Percentiles rank a stretch among this genome's conserved stretches.
Evolutionary conservation across 1,284 basidiomycete species (phyloP).

Genomic region (Malassezia vespertilionis): DNA sequence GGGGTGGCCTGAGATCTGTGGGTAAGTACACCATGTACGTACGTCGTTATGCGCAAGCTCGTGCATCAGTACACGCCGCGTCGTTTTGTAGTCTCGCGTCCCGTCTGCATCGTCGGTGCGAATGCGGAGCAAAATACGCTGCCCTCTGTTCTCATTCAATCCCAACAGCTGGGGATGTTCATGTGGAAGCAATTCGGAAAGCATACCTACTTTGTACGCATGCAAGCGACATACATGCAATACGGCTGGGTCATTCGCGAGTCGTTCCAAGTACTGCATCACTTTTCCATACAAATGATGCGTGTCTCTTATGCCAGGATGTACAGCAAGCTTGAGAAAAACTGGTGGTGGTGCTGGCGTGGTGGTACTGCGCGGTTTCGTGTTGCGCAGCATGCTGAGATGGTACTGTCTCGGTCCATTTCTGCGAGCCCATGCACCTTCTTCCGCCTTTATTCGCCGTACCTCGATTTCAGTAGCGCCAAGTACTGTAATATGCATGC

Average conservation of each 20-base stretch:
- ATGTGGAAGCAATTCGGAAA: conserved; percentile 39
- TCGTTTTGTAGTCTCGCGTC: conserved; percentile 36
- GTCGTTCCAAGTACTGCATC: conserved; percentile 21
- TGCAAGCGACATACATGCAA: conserved; percentile 36
- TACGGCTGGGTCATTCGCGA: conserved; percentile 30
- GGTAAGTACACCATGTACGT: neutral
- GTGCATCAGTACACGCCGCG: conserved; percentile 34
- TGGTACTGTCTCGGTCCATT: conserved; percentile 29
- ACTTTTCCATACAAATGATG: conserved; percentile 21
- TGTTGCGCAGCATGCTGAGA: conserved; percentile 30
- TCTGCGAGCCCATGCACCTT: conserved; percentile 19
- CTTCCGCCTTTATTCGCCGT: neutral
- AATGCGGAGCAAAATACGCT: conserved; percentile 32
- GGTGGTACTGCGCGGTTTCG: conserved; percentile 19
- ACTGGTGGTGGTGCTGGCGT: conserved; percentile 14
- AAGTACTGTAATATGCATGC: conserved; percentile 4
- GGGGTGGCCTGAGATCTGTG: conserved; percentile 30
- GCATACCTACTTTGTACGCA: conserved; percentile 23
- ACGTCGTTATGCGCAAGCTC: conserved; percentile 38
- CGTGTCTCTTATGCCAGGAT: conserved; percentile 18
- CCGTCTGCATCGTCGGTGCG: conserved; percentile 37
- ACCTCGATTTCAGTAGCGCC: conserved; percentile 5
- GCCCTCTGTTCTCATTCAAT: conserved; percentile 37
- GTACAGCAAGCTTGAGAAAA: conserved; percentile 23
- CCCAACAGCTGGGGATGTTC: conserved; percentile 35